Conservation (phyloP, 1,284 basidiomycete genomes). For the Coniferiporia sulphurascens region DNA sequence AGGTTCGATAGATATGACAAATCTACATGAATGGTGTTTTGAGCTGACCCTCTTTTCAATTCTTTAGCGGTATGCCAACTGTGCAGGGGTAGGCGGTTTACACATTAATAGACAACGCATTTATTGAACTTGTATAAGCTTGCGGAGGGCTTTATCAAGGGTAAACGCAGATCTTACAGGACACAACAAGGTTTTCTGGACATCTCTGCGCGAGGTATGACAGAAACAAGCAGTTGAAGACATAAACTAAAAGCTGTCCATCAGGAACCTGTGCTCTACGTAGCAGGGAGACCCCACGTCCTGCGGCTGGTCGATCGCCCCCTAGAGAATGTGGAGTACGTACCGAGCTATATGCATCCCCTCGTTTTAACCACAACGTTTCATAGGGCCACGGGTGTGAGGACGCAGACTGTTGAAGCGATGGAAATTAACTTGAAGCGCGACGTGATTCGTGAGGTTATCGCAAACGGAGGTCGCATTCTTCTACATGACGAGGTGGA, state of each 20-base stretch:
- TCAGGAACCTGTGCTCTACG: conserved; percentile 91
- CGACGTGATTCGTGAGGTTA: conserved; percentile 83
- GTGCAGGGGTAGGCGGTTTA: conserved; percentile 64
- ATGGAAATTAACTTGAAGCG: conserved; percentile 92
- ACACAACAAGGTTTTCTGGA: conserved; percentile 78
- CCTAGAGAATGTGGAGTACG: conserved; percentile 89
- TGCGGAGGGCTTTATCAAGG: conserved; percentile 77
- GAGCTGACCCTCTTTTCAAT: conserved; percentile 16
- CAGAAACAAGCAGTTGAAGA: not conserved
- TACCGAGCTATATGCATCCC: conserved; percentile 11
- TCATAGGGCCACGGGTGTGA: conserved; percentile 86
- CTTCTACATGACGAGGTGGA: conserved; percentile 96
- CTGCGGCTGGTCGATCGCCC: conserved; percentile 88
- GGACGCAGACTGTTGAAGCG: conserved; percentile 85
- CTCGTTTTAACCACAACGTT: not conserved
- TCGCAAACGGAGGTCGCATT: conserved; percentile 72
- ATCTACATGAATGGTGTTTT: not conserved
- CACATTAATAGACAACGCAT: conserved; percentile 17
- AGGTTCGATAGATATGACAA: conserved; percentile 43
- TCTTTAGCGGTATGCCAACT: conserved; percentile 78
- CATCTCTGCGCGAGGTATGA: conserved; percentile 78
- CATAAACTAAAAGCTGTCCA: not conserved
- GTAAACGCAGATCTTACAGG: conserved; percentile 78
- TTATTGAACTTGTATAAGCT: conserved; percentile 37
- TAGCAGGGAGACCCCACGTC: conserved; percentile 88